phyloP scores from a whole-genome alignment of 352 stramenopile genomes.

The Elongisporangium undulatum region DNA sequence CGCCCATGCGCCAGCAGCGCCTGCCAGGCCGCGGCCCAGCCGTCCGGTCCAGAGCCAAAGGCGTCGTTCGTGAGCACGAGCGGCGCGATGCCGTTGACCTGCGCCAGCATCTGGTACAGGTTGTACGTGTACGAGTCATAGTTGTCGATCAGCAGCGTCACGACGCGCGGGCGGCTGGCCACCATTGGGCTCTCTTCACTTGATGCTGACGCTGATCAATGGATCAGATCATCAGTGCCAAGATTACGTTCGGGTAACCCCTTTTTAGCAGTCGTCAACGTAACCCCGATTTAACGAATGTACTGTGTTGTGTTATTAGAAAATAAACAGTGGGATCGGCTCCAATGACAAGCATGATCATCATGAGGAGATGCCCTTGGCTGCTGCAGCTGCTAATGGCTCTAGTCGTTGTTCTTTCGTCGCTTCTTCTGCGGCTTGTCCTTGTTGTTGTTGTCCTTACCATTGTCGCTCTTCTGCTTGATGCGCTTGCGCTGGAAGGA shows the following conservation, averaged over 20 bases:
- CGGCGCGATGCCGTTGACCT: conserved; percentile 86
- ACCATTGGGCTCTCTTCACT: conserved; percentile 18
- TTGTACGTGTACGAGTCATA: conserved; percentile 99
- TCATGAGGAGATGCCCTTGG: too few relatives aligned
- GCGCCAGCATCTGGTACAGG: conserved; percentile 92
- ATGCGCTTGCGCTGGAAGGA: conserved; percentile 70
- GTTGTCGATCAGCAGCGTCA: conserved; percentile 95
- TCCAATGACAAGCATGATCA: background rate
- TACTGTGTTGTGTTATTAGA: background rate
- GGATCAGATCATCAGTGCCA: background rate
- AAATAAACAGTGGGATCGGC: background rate
- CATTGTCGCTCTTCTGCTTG: conserved; percentile 32
- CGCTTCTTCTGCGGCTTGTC: conserved; percentile 36
- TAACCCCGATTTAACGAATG: background rate
- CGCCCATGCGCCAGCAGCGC: conserved; percentile 36
- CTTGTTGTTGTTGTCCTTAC: conserved; percentile 10
- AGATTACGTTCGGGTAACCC: background rate
- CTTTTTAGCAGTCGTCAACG: background rate
- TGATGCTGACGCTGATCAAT: conserved; percentile 1
- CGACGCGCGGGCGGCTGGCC: conserved; percentile 27
- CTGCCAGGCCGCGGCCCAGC: conserved; percentile 54
- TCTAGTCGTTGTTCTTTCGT: conserved; percentile 32
- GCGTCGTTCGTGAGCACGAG: conserved; percentile 93
- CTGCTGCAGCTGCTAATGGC: conserved; percentile 8
- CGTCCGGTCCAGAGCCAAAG: conserved; percentile 31